Base-by-base conservation (phyloP, 1,284 basidiomycete genomes). In the Microbotryum intermedium region DNA sequence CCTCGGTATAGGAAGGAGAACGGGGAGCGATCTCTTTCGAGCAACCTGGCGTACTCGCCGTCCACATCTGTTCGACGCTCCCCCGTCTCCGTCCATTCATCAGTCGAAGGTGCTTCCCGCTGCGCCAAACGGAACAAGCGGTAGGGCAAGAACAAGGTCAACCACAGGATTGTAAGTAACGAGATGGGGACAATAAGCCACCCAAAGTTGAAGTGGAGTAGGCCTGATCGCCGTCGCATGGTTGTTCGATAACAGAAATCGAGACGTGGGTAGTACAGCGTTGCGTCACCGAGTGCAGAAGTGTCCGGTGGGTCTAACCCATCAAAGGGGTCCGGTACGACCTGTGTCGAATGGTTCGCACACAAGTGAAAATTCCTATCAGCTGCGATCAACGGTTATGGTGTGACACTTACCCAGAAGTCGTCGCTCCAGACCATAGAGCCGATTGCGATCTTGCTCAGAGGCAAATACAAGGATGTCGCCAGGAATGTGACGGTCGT, bases 91-190 rank as follows among this genome's bases (percentile, higher is more conserved):
- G 84, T 87, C 71, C 79, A 89, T 20, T 72, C 76, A 69, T 87
- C 85, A 5, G 87, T 82, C 48, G 78, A 77, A 0, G 87, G 87
- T 4, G 83, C 79, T 25, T 84, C 81, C 55, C 75, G 75, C 44
- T 74, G 73, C 61, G 88, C 84, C 23, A 83, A 80, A 29, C 73
- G 75, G 57, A 77, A 79, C 39, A 90, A 77, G 16, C 81, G 77
- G 23, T 86, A 76, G 0, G 88, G 88, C 67, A 86, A 87, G 81
- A 83, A 87, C 6, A 88, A 67, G 0, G 84, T 85, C 60, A 87
- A 85, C 59, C 79, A 73, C 28, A 77, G 55, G 50, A 88, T 76
- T 13, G 81, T 80, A 8, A 83, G 56, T 1, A 78, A 67, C 0
- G 86, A 81, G 20, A 85, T 69, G 18, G 83, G 79, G 4, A 89